Percentiles rank a stretch among this genome's conserved stretches.
phyloP scores from a whole-genome alignment of 2,329 filamentous ascomycete species.

The Colletotrichum sp. region DNA sequence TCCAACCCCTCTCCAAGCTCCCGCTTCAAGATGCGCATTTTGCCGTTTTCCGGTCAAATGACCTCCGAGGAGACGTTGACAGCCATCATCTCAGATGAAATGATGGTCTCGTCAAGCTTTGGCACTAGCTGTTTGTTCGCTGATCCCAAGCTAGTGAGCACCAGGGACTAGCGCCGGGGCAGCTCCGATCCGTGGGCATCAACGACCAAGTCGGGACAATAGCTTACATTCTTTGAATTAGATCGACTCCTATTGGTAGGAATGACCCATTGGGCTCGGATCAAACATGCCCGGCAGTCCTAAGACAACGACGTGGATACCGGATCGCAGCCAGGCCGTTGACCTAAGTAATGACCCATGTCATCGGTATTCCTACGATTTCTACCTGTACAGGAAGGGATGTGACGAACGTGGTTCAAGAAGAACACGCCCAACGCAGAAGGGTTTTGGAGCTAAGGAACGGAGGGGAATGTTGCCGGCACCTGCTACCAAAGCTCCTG shows the following conservation, averaged over 20 bases:
- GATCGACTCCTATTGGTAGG: not conserved
- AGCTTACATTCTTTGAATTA: not conserved
- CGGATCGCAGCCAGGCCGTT: not conserved
- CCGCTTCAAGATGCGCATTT: not conserved
- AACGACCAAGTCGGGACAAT: not conserved
- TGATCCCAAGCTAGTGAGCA: not conserved
- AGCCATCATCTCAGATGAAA: not conserved
- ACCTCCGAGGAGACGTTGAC: not conserved
- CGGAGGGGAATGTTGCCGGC: not conserved
- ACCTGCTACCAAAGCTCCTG: not conserved
- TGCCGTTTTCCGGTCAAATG: not conserved
- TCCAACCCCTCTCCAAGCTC: not conserved
- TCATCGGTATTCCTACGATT: not conserved
- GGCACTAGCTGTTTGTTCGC: not conserved
- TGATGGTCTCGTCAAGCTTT: slow-evolving; percentile 4
- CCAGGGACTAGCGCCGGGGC: slow-evolving; percentile 10
- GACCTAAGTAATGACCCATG: not conserved
- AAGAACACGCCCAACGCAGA: not conserved
- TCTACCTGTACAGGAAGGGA: not conserved
- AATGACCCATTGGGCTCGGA: not conserved
- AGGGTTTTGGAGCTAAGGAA: not conserved
- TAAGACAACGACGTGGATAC: not conserved
- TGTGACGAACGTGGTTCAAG: not conserved
- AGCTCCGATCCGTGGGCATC: not conserved
- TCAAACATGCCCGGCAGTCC: not conserved